phyloP scores from a whole-genome alignment of 2,329 filamentous ascomycete species.

The Fusarium neocosmosporiellum region DNA sequence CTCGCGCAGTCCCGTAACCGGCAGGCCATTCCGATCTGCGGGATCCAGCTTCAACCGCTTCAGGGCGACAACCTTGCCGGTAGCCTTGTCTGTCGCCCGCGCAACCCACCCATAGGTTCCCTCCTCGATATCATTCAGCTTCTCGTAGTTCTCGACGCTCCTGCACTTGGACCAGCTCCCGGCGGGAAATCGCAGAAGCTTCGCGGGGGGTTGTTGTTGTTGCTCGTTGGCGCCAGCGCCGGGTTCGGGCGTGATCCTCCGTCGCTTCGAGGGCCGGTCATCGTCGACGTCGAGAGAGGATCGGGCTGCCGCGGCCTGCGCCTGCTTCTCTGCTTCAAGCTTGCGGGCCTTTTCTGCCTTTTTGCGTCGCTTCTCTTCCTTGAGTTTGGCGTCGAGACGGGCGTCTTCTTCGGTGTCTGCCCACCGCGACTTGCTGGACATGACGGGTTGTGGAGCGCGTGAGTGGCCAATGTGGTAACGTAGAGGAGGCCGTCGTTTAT shows the following conservation, averaged over 20 bases:
- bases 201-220: constrained; percentile 49
- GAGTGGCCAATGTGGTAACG: not conserved
- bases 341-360: constrained; percentile 85
- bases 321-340: constrained; percentile 61
- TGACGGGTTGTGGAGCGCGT: constrained; percentile 44
- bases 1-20: constrained; percentile 91
- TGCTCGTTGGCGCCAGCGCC: constrained; percentile 38
- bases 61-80: constrained; percentile 85
- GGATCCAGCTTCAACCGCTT: constrained; percentile 94
- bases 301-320: constrained; percentile 46
- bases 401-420: constrained; percentile 85
- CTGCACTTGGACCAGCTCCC: constrained; percentile 76
- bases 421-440: constrained; percentile 85
- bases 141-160: constrained; percentile 88
- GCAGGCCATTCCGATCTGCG: constrained; percentile 79
- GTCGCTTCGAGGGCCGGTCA: constrained; percentile 69
- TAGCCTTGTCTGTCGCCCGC: constrained; percentile 78
- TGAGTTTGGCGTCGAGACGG: constrained; percentile 77
- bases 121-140: constrained; percentile 96
- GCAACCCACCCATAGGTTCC: constrained; percentile 97
- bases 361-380: constrained; percentile 86
- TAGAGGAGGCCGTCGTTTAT: not conserved
- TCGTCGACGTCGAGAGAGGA: constrained; percentile 31
- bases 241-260: constrained; percentile 64
- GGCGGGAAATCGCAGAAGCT: constrained; percentile 77